Base-by-base conservation (phyloP, 306 rosid genomes). In the Aeschynomene evenia region DNA sequence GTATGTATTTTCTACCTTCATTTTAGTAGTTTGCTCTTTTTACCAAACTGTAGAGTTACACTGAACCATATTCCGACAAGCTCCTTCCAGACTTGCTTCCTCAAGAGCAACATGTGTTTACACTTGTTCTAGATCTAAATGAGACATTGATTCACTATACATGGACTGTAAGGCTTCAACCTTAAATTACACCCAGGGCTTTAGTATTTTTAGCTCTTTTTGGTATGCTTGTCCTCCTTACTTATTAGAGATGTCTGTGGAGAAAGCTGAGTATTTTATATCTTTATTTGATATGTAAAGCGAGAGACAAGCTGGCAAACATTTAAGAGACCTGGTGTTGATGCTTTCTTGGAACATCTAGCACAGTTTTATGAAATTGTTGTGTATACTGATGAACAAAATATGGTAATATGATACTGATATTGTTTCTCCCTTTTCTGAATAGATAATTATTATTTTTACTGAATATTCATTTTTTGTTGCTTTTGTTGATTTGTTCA, bases 21-120 rank as follows among this genome's bases (percentile, higher is more conserved):
- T 59, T 39, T 66, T 77, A 72, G 83, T 67, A 64, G 15, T 57
- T 5, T 63, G 34, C 42, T 56, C 21, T 66, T 28, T 73, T 54
- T 79, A 62, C 61, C 52, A 34, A 61, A 22, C 75, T 76, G 22
- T 75, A 94, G 99, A 84, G 89, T 73, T 91, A 85, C 70, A 83
- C 96, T 0, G 99, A 94, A 73, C 99, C 99, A 70, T 89, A 81
- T 12, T 67, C 96, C 3, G 99, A 94, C 59, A 91, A 88, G 86
- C 99, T 94, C 80, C 99, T 94, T 85, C 99, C 99, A 40, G 97
- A 94, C 74, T 81, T 91, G 89, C 92, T 76, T 73, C 97, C 97
- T 70, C 68, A 80, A 76, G 97, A 94, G 74, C 84, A 54, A 24
- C 95, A 89, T 62, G 96, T 85, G 70, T 88, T 89, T 81, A 94